Evolutionary conservation across 306 rosid species (phyloP).

Genomic region (Lagenaria siceraria): DNA sequence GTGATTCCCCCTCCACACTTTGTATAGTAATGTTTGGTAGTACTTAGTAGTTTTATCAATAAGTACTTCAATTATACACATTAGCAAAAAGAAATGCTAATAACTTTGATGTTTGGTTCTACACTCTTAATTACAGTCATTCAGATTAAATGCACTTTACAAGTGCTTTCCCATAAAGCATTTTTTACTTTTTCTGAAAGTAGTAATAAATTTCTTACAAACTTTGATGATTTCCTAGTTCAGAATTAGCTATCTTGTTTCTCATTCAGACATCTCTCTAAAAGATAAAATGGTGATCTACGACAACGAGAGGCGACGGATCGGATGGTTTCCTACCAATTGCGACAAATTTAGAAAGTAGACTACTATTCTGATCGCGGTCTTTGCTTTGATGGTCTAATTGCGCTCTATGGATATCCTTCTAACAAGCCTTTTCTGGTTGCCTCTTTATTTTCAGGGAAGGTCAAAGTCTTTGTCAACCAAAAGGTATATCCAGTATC

Average conservation of each 20-base stretch:
- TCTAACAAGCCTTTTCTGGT: background rate
- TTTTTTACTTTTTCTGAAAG: background rate
- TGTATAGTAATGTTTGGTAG: background rate
- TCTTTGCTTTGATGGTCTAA: background rate
- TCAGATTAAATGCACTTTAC: background rate
- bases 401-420: background rate
- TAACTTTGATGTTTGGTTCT: too few relatives aligned
- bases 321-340: conserved; percentile 61
- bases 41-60: background rate
- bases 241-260: background rate
- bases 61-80: background rate
- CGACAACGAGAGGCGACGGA: conserved; percentile 52
- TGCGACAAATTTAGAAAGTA: conserved; percentile 49
- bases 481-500: background rate
- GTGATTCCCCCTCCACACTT: background rate
- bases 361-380: background rate
- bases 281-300: conserved; percentile 59
- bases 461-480: background rate
- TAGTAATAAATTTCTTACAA: too few relatives aligned
- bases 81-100: background rate
- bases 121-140: too few relatives aligned
- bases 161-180: background rate
- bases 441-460: background rate
- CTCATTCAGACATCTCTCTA: conserved; percentile 41
- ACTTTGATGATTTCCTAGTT: too few relatives aligned